phyloP scores from a whole-genome alignment of 2,329 filamentous ascomycete genomes.

The Fusarium bactridioides region DNA sequence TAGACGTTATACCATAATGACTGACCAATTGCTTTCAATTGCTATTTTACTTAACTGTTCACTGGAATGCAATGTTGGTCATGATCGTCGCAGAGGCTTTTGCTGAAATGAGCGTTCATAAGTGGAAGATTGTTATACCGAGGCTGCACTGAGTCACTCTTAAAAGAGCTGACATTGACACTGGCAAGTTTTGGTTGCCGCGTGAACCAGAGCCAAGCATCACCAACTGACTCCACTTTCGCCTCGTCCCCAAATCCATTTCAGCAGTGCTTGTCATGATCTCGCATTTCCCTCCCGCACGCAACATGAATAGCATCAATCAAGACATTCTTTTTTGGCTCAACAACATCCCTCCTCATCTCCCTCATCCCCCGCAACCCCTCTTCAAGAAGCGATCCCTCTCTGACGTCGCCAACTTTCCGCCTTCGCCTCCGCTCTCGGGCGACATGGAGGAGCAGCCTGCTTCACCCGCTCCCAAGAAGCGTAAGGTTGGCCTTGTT shows the following conservation, averaged over 20 bases:
- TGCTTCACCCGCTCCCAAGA: no score
- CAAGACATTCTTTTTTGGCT: not conserved
- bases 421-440: no score
- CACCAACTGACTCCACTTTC: not conserved
- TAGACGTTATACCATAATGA: no score
- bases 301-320: not conserved
- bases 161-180: not conserved
- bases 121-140: not conserved
- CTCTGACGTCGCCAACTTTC: not conserved
- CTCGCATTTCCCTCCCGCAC: not conserved
- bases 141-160: not conserved
- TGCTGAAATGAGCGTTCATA: accelerated
- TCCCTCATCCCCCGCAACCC: accelerated
- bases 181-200: not conserved
- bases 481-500: no score
- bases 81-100: no score
- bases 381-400: not conserved
- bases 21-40: no score
- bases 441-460: no score
- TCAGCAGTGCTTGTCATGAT: not conserved
- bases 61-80: no score
- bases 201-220: not conserved
- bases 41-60: no score
- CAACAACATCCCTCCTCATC: accelerated
- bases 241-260: not conserved